Evolutionary conservation across 2,329 filamentous ascomycete species (phyloP), one percentile per base, ranked within the genome.

Genomic region (Ophiocordyceps robertsii): DNA sequence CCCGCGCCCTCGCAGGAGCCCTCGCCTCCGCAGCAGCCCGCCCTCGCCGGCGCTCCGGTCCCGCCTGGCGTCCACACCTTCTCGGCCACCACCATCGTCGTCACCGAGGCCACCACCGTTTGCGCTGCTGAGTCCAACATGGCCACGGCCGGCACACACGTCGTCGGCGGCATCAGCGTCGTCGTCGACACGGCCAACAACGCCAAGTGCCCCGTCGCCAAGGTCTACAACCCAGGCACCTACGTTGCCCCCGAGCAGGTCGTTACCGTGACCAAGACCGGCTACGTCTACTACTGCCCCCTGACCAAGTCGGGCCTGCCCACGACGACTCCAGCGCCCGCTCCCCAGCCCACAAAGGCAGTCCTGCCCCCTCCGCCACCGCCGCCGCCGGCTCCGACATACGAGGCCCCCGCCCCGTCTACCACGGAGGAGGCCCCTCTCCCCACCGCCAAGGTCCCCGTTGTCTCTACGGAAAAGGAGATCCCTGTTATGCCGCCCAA

Each of bases 11-110:
- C 32, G 3, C 12, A 35, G 44, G 62, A 65, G 40, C 60, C 65
- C 24, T 63, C 76, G 38, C 73, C 73, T 37, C 77, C 73, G 19
- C 70, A 71, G 17, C 59, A 69, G 50, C 24, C 24, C 6, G 24
- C 24, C 6, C 6, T 27, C 24, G 59, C 67, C 40, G 64, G 70
- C 62, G 64, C 65, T 40, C 81, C 71, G 70, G 65, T 76, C 42
- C 80, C 77, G 38, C 75, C 82, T 29, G 83, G 83, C 62, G 75
- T 73, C 48, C 88, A 87, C 69, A 86, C 82, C 51, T 77, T 85
- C 70, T 78, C 80, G 51, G 80, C 82, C 46, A 82, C 73, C 51
- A 89, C 82, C 48, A 57, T 84, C 50, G 80, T 76, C 47, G 65
- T 88, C 51, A 78, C 70, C 48, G 68, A 77, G 60, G 73, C 74